Base-by-base conservation (phyloP, 768 basidiomycete genomes). In the Suillus cothurnatus region DNA sequence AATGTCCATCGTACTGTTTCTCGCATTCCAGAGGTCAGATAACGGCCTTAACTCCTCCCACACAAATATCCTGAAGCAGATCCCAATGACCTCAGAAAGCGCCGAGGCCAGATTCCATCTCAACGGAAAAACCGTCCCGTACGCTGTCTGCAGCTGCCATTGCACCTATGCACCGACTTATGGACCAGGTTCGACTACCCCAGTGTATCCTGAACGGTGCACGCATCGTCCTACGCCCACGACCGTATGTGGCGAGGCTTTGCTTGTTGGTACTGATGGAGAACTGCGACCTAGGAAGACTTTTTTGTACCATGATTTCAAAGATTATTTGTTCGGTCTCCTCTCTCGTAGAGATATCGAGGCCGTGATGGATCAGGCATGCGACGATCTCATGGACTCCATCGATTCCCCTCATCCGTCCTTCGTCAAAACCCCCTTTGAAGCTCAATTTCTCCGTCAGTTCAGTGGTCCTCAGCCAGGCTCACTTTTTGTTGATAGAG, bases 91-190 rank as follows among this genome's bases (percentile, higher is more conserved):
- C 28, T 57, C 49, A 2, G 39, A 39, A 2, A 14, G 52, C 6
- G 55, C 38, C 4, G 39, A 56, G 14, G 19, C 55, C 1, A 59
- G 38, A 32, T 59, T 64, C 14, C 19, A 59, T 15, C 63, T 64
- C 17, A 47, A 23, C 1, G 21, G 28, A 0, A 64, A 47, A 21
- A 64, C 36, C 1, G 5, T 64, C 9, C 0, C 17, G 4, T 64
- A 64, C 47, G 63, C 55, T 2, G 21, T 64, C 9, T 64, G 63
- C 41, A 57, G 55, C 15, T 64, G 63, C 11, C 63, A 64, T 47
- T 58, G 32, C 11, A 64, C 56, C 6, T 58, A 58, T 23, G 2
- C 55, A 1, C 63, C 63, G 1, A 41, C 21, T 2, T 58, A 32
- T 49, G 41, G 19, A 6, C 17, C 21, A 6, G 41, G 63, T 11